These are phyloP conservation scores for Ganoderma resinaceum DNA, from an alignment of 1,284 basidiomycete species.

Conservation along the genomic window DNA sequence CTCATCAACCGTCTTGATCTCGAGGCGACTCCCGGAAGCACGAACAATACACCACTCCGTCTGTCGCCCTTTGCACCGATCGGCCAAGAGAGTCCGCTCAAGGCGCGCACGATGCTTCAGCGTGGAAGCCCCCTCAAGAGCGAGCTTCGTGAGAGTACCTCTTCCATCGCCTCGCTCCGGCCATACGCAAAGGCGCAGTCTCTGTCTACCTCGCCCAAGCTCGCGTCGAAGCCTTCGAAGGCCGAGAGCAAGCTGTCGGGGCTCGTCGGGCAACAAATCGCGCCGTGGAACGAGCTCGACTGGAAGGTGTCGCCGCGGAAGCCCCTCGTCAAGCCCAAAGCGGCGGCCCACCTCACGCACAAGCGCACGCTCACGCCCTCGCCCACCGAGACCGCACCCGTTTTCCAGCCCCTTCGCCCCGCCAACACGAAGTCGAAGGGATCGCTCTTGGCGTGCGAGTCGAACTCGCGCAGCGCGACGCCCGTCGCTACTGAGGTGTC, in stretches of 20 bases:
- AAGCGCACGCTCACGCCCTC: slow-evolving; percentile 61
- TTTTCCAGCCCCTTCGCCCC: slow-evolving; percentile 66
- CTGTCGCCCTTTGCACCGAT: slow-evolving; percentile 35
- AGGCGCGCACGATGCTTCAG: slow-evolving; percentile 33
- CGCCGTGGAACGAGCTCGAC: slow-evolving; percentile 64
- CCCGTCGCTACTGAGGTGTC: slow-evolving; percentile 12
- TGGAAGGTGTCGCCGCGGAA: slow-evolving; percentile 56
- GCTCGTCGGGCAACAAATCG: slow-evolving; percentile 64
- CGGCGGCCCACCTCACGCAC: slow-evolving; percentile 47
- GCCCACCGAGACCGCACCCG: slow-evolving; percentile 56
- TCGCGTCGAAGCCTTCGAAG: slow-evolving; percentile 16
- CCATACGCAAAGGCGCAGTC: slow-evolving; percentile 62
- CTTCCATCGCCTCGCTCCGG: slow-evolving; percentile 63
- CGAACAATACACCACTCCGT: slow-evolving; percentile 54
- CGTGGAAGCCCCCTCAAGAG: slow-evolving; percentile 36
- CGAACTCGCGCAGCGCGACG: slow-evolving; percentile 21
- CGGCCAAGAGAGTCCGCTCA: slow-evolving; percentile 48
- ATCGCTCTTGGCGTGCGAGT: slow-evolving; percentile 29
- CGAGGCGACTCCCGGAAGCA: slow-evolving; percentile 67
- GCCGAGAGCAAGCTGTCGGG: slow-evolving; percentile 25
- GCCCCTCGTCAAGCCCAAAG: slow-evolving; percentile 32
- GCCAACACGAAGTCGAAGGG: slow-evolving; percentile 42
- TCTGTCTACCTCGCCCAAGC: slow-evolving; percentile 23
- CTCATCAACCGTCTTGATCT: slow-evolving; percentile 78
- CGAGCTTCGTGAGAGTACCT: slow-evolving; percentile 46